Base-by-base conservation (phyloP, 2,329 filamentous ascomycete species). In the Tolypocladium sp. region DNA sequence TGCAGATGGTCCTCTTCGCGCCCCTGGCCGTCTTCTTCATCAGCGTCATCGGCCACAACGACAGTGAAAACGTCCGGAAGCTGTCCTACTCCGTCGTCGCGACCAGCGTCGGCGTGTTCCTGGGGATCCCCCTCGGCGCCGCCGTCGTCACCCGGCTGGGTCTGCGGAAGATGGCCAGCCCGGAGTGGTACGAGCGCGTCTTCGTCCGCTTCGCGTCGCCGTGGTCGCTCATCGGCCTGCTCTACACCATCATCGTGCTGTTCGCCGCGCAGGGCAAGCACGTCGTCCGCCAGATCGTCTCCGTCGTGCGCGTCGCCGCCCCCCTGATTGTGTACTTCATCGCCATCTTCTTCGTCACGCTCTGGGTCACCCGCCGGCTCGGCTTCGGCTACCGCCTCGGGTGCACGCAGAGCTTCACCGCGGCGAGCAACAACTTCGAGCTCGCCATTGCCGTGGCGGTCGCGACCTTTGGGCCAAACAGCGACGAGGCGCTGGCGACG, bases 341-440 rank as follows among this genome's bases (percentile, higher is more conserved):
- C 1, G 72, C 87, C 61, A 83, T 94, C 59, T 96, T 96, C 76
- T 83, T 85, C 55, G 66, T 78, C 2, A 94, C 90, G 0, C 76
- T 94, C 1, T 77, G 76, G 51, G 74, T 86, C 2, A 81, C 84
- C 3, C 78, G 80, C 55, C 80, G 78, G n/a, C 73, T 88, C n/a
- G 88, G 90, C 0, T 92, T 92, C 60, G 85, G 84, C 0, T 95
- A 95, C 69, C 80, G 80, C 41, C 70, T 92, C 1, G 81, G 82
- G 1, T 80, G 82, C 13, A 93, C 91, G 2, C 91, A 95, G 73
- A 92, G 89, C 68, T 94, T 96, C 67, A 95, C 90, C 0, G 92
- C 91, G 0, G 89, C 90, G 1, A 96, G 91, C 70, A 96, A 96
- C 69, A 96, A 96, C 70, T 96, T 96, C 67, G 92, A 96, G 76